A percentile compares a stretch with the other conserved stretches of the same genome.
Evolutionary conservation across 2,329 filamentous ascomycete species (phyloP).

Genomic region (Curvularia lunata): DNA sequence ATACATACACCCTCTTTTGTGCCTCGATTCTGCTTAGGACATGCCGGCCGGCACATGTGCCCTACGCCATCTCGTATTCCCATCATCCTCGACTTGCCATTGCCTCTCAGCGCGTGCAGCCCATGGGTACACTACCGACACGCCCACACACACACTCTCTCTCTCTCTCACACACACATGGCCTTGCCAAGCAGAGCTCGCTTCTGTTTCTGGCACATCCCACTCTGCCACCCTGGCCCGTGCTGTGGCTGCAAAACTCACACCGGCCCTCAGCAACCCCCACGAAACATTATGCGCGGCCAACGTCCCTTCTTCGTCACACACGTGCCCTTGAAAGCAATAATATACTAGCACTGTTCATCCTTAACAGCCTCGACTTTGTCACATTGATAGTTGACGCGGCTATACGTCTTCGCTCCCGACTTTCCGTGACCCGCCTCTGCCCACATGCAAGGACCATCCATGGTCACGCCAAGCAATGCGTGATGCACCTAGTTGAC

Average conservation of each 20-base stretch:
- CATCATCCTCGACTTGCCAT: conserved; percentile 4
- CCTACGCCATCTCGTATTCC: conserved; percentile 10
- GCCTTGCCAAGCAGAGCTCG: not conserved
- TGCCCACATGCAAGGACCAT: conserved; percentile 25
- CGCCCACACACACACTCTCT: too few species aligned
- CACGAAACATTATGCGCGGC: conserved; percentile 17
- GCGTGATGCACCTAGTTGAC: conserved; percentile 28
- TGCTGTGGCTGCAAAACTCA: conserved; percentile 17
- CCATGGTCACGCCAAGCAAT: conserved; percentile 41
- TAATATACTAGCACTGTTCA: conserved; percentile 1
- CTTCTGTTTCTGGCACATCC: conserved; percentile 19
- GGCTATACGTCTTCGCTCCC: conserved; percentile 10
- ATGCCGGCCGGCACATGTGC: conserved; percentile 13
- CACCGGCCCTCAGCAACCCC: conserved; percentile 7
- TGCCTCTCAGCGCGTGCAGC: too few species aligned
- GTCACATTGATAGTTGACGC: conserved; percentile 6
- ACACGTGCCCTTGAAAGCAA: not conserved
- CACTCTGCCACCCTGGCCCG: conserved; percentile 19
- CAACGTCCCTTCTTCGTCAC: not conserved
- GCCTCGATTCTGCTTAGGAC: conserved; percentile 20
- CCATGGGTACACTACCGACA: not conserved
- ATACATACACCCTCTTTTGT: not conserved
- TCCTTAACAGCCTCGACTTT: not conserved
- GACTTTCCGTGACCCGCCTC: conserved; percentile 21
- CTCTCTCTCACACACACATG: too few species aligned